Conservation (phyloP, 257 asterid species). For the Primulina huaijiensis region DNA sequence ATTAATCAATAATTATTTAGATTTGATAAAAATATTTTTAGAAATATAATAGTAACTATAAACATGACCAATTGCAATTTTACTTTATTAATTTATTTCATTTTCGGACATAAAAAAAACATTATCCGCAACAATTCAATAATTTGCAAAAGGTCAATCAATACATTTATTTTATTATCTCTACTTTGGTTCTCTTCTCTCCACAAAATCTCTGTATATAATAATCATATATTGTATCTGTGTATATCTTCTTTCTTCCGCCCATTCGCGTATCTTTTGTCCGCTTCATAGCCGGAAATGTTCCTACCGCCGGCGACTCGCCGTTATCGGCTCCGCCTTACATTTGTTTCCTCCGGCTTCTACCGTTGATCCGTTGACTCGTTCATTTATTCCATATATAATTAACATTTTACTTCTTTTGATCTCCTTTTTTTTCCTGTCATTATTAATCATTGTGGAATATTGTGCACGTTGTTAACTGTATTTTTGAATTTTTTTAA, state of each 20-base stretch:
- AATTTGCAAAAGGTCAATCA: neutral
- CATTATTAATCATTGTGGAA: neutral
- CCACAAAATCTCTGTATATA: slow-evolving; percentile 8
- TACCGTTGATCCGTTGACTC: slow-evolving; percentile 8
- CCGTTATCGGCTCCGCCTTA: slow-evolving; percentile 18
- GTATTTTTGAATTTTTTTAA: neutral
- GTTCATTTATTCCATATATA: slow-evolving; percentile 2
- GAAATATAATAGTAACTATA: no score
- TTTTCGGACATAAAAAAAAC: neutral
- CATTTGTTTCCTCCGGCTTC: slow-evolving; percentile 13
- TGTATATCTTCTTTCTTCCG: slow-evolving; percentile 16
- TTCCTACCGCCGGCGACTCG: slow-evolving; percentile 40
- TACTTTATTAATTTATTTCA: neutral
- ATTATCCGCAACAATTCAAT: neutral
- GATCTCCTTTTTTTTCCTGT: slow-evolving; percentile 6
- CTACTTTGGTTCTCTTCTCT: slow-evolving; percentile 1
- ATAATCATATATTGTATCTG: neutral
- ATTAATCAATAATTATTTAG: no score
- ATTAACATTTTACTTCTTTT: slow-evolving; percentile 12
- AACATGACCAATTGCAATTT: no score
- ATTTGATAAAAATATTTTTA: no score
- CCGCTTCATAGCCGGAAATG: slow-evolving; percentile 40
- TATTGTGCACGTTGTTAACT: neutral
- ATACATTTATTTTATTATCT: neutral
- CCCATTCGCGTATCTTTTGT: slow-evolving; percentile 11